phyloP scores from a whole-genome alignment of 2,329 filamentous ascomycete genomes.

The Epichloe gansuensis region DNA sequence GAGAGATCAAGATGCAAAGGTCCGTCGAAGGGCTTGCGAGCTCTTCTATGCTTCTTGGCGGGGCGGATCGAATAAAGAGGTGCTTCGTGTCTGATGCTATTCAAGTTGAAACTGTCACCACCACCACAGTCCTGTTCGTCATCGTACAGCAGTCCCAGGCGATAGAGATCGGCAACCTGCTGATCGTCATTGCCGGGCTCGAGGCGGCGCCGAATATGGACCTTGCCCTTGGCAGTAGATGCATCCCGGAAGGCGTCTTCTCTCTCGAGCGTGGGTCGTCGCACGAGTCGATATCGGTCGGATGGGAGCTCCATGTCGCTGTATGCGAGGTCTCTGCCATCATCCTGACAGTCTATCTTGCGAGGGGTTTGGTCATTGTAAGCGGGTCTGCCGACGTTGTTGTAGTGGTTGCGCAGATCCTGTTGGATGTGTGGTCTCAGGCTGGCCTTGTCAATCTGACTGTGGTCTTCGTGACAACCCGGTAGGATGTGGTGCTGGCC shows the following conservation, averaged over 20 bases:
- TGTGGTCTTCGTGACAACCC: conserved; percentile 3
- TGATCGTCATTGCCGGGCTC: conserved; percentile 18
- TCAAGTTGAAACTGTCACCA: conserved; percentile 23
- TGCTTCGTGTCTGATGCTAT: conserved; percentile 25
- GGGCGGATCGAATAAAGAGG: conserved; percentile 26
- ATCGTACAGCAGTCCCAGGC: conserved; percentile 31
- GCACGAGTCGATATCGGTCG: conserved; percentile 20
- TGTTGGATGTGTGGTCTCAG: conserved; percentile 7
- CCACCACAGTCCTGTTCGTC: conserved; percentile 20
- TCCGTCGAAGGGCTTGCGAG: conserved; percentile 8
- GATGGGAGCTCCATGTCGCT: conserved; percentile 24
- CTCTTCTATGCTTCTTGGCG: conserved; percentile 18
- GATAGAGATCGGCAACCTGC: conserved; percentile 29
- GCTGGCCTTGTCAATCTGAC: conserved; percentile 12
- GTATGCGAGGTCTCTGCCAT: conserved; percentile 23
- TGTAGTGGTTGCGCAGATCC: conserved; percentile 6
- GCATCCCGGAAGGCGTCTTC: conserved; percentile 34
- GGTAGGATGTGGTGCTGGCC: conserved; percentile 5
- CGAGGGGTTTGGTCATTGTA: background rate
- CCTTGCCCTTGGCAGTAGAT: conserved; percentile 22
- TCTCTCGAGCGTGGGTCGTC: conserved; percentile 29
- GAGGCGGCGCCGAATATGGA: conserved; percentile 13
- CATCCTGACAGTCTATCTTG: conserved; percentile 13
- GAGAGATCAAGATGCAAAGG: conserved; percentile 27
- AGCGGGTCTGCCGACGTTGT: background rate